Evolutionary conservation across 768 basidiomycete species (phyloP).

Genomic region (Suillus clintonianus): DNA sequence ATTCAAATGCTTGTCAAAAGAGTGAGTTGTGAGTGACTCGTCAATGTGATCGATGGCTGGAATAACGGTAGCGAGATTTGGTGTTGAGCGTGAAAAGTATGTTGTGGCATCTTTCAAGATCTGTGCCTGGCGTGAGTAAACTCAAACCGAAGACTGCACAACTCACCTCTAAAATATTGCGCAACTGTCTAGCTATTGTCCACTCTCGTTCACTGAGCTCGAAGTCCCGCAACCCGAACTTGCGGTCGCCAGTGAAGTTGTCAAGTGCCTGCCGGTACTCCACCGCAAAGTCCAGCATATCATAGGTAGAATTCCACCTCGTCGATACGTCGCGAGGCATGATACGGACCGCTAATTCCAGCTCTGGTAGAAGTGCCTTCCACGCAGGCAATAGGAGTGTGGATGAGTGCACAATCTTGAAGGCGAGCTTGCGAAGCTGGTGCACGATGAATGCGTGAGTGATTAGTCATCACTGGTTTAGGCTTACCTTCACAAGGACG

Average conservation of each 20-base stretch:
- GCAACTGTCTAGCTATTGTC: too few species aligned
- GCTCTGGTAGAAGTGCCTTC: slow-evolving; percentile 10
- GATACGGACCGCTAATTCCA: slow-evolving; percentile 1
- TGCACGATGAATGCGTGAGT: too few species aligned
- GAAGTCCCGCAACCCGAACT: too few species aligned
- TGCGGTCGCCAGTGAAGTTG: too few species aligned
- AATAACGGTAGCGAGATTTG: slow-evolving; percentile 33
- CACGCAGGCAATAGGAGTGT: slow-evolving; percentile 26
- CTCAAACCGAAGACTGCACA: too few species aligned
- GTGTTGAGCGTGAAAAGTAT: slow-evolving; percentile 30
- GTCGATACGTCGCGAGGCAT: slow-evolving; percentile 17
- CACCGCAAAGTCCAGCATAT: slow-evolving; percentile 22
- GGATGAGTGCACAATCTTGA: slow-evolving; percentile 18
- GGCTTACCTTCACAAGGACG: slow-evolving; percentile 4
- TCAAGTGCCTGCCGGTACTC: slow-evolving; percentile 11
- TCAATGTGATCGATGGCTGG: slow-evolving; percentile 41
- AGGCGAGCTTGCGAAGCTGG: slow-evolving; percentile 16
- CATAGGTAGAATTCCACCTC: slow-evolving; percentile 18
- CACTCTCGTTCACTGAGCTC: too few species aligned
- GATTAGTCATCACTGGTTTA: too few species aligned
- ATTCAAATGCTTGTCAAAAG: not conserved
- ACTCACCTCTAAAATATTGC: too few species aligned
- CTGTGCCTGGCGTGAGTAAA: too few species aligned
- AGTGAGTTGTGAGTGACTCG: slow-evolving; percentile 15
- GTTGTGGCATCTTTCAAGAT: slow-evolving; percentile 35